Base-by-base conservation (phyloP, 1,284 basidiomycete species). In the Puccinia horiana region DNA sequence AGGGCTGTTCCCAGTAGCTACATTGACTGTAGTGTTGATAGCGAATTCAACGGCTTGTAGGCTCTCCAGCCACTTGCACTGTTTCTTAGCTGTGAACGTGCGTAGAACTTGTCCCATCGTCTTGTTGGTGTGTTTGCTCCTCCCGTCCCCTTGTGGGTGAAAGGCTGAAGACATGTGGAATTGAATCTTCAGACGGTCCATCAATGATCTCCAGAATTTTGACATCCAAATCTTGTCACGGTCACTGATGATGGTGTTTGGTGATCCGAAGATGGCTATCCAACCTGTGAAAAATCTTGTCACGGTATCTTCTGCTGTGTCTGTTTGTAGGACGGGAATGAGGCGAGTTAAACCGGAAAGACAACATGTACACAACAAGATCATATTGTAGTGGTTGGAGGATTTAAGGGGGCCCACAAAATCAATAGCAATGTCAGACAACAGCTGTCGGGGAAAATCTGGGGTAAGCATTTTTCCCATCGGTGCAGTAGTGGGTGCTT, bases 51-150 rank as follows among this genome's bases (percentile, higher is more conserved):
- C 44, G 44, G 44, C 44, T 8, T 8, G 44, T 8, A 47, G 44
- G 8, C 9, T 8, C 44, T 47, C 44, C 8, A 47, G 44, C 44
- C 44, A 47, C 44, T 16, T 8, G 44, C 44, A 8, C 40, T 84
- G 84, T 47, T 86, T 87, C 35, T 83, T 87, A 12, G 18, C 78
- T n/a, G 0, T 73, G 20, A 77, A 73, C 16, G 63, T 26, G 1
- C 83, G 83, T 0, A 85, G 54, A 23, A 82, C 63, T 67, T 56
- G 87, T 0, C 83, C 86, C 0, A 89, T 78, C 0, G 87, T 88
- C 56, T 88, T 88, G 52, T 84, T 83, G 5, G 65, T 44, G 61
- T 56, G 52, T 54, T 84, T 8, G 84, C 70, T 11, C 84, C 86
- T 0, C 84, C 75, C 9, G 84, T 74, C 20, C 40, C 32, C 58